phyloP scores from a whole-genome alignment of 2,329 filamentous ascomycete genomes.

The Ascochyta koolunga region DNA sequence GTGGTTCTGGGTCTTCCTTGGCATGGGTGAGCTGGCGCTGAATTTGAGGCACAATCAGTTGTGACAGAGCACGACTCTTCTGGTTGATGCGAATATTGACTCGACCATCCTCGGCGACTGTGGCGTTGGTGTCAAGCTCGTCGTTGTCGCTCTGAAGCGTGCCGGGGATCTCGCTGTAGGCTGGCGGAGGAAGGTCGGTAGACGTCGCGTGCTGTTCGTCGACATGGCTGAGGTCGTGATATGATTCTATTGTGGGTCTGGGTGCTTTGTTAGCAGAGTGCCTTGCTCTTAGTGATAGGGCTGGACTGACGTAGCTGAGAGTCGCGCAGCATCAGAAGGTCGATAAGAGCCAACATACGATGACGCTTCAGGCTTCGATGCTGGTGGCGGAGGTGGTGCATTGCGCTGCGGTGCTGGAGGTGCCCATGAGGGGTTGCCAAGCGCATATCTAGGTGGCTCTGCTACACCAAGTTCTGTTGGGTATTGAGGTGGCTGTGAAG shows the following conservation, averaged over 20 bases:
- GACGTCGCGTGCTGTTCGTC: constrained; percentile 22
- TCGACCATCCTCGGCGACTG: constrained; percentile 47
- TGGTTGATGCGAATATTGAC: constrained; percentile 51
- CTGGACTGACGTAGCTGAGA: constrained; percentile 19
- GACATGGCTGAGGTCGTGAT: constrained; percentile 24
- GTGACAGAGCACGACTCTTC: constrained; percentile 44
- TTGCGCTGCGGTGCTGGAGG: constrained; percentile 1
- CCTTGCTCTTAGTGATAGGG: neutral
- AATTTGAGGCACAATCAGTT: constrained; percentile 47
- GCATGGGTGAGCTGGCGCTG: constrained; percentile 47
- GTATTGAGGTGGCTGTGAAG: constrained; percentile 22
- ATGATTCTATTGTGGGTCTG: constrained; percentile 21
- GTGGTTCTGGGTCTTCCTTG: constrained; percentile 61
- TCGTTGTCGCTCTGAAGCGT: constrained; percentile 47
- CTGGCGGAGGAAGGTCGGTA: constrained; percentile 41
- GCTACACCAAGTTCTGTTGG: constrained; percentile 11
- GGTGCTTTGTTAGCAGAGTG: constrained; percentile 14
- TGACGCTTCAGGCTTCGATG: constrained; percentile 35
- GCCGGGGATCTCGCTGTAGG: constrained; percentile 51
- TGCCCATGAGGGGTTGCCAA: constrained; percentile 11
- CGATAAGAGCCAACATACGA: constrained; percentile 37
- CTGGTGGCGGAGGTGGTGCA: constrained; percentile 5
- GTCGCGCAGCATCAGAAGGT: constrained; percentile 25
- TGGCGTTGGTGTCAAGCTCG: constrained; percentile 54
- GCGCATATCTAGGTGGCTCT: constrained; percentile 20